Conservation (phyloP, 2,329 filamentous ascomycete genomes). For the Aspergillus aculeatinus region DNA sequence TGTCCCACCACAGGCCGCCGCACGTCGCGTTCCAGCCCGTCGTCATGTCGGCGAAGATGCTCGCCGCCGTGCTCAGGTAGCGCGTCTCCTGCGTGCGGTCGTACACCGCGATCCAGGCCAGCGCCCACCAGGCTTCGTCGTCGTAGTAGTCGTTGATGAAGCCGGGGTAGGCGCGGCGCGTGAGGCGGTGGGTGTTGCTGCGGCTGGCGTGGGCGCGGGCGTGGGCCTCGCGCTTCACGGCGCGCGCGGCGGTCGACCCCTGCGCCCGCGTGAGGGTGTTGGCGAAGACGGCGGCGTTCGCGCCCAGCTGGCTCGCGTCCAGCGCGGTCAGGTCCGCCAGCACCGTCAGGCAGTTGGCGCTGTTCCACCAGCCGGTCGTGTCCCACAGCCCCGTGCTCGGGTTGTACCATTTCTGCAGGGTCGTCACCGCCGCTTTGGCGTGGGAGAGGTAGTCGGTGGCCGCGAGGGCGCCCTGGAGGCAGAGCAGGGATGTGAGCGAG, state of each 20-base stretch:
- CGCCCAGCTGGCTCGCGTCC: neutral
- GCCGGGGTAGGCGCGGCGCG: neutral
- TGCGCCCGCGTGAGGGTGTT: neutral
- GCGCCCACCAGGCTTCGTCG: conserved; percentile 6
- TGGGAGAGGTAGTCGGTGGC: neutral
- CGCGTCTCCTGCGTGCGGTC: neutral
- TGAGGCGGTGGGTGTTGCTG: neutral
- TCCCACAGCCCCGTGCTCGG: conserved; percentile 1
- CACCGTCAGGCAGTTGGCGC: conserved; percentile 4
- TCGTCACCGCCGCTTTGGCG: neutral
- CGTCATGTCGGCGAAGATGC: neutral
- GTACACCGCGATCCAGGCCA: conserved; percentile 3
- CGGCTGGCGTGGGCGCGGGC: neutral
- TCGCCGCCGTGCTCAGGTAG: neutral
- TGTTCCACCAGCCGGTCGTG: conserved; percentile 6
- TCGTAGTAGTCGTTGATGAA: conserved; percentile 6
- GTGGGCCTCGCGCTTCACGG: neutral
- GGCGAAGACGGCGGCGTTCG: neutral
- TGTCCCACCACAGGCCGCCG: conserved; percentile 2
- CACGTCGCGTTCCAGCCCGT: neutral
- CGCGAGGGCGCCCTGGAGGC: neutral
- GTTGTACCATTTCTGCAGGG: conserved; percentile 4
- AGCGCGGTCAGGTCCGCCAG: neutral
- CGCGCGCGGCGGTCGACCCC: neutral
- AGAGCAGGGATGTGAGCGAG: neutral